Percentiles rank a stretch among this genome's conserved stretches.
These are phyloP conservation scores for Mycena floridula DNA, from an alignment of 768 basidiomycete species.

Conservation along the genomic window DNA sequence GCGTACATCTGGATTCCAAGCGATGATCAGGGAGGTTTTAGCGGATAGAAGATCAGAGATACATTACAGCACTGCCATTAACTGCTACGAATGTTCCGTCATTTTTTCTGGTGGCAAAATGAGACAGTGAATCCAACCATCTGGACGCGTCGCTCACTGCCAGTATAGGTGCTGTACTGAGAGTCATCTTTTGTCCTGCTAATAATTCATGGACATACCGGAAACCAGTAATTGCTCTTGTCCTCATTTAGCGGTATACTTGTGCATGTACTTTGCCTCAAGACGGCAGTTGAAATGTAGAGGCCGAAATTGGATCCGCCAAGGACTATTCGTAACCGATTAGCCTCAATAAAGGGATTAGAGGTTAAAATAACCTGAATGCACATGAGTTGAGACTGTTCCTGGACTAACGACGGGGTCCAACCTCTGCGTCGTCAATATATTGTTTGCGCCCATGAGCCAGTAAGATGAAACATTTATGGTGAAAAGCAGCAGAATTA, in stretches of 20 bases:
- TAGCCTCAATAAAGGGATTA: not conserved
- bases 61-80: constrained; percentile 11
- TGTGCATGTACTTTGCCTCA: constrained; percentile 13
- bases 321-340: constrained; percentile 6
- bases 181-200: not conserved
- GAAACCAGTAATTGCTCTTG: constrained; percentile 20
- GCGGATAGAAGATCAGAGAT: not conserved
- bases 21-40: not conserved
- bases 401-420: constrained; percentile 14
- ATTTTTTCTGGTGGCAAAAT: constrained; percentile 3
- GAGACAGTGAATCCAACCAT: not conserved
- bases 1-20: constrained; percentile 2
- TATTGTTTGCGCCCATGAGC: constrained; percentile 22
- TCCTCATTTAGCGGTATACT: constrained; percentile 14
- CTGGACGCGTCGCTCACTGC: constrained; percentile 4
- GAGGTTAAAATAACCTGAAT: constrained; percentile 6
- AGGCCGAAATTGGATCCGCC: constrained; percentile 14
- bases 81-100: constrained; percentile 9
- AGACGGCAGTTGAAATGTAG: constrained; percentile 8
- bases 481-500: not conserved
- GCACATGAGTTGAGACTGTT: constrained; percentile 9
- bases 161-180: constrained; percentile 7
- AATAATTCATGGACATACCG: constrained; percentile 5
- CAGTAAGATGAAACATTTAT: constrained; percentile 12
- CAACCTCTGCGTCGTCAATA: constrained; percentile 9